A percentile compares a stretch with the other conserved stretches of the same genome.
Conservation (phyloP, 2,329 filamentous ascomycete species). For the Fusarium sp. region DNA sequence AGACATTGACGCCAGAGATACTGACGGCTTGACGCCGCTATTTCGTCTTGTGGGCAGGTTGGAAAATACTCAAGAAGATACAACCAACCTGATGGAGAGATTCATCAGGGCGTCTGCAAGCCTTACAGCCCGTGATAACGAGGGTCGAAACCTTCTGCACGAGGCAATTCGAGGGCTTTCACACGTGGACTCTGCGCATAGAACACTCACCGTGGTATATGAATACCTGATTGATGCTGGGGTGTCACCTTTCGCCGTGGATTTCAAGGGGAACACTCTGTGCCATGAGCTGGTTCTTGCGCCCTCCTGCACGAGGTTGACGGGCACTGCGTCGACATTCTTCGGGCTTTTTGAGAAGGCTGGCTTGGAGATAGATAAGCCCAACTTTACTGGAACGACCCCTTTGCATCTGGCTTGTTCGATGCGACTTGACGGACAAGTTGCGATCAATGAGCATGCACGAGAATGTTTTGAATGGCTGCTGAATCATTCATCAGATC, state of each 20-base stretch:
- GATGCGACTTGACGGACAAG: not conserved
- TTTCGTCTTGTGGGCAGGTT: constrained; percentile 4
- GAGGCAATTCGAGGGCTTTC: constrained; percentile 8
- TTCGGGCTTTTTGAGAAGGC: constrained; percentile 9
- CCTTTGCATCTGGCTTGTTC: constrained; percentile 34
- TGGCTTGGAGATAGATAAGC: constrained; percentile 23
- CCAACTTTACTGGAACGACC: constrained; percentile 28
- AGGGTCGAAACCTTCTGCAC: constrained; percentile 29
- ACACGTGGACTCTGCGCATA: not conserved
- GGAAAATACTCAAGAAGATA: not conserved
- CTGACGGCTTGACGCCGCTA: constrained; percentile 24
- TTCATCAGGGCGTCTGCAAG: constrained; percentile 20
- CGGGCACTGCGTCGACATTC: not conserved
- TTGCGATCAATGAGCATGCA: not conserved
- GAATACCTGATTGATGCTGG: constrained; percentile 25
- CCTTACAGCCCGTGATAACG: constrained; percentile 6
- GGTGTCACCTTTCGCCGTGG: constrained; percentile 19
- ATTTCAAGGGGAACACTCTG: constrained; percentile 36
- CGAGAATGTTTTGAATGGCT: constrained; percentile 21
- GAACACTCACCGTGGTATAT: not conserved
- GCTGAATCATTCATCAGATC: not conserved
- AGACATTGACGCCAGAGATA: constrained; percentile 18
- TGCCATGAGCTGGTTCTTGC: constrained; percentile 29
- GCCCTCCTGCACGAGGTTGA: not conserved
- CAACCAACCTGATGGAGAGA: not conserved